These are phyloP conservation scores for Pseudonectria foliicola DNA, from an alignment of 2,329 filamentous ascomycete species.

Conservation along the genomic window DNA sequence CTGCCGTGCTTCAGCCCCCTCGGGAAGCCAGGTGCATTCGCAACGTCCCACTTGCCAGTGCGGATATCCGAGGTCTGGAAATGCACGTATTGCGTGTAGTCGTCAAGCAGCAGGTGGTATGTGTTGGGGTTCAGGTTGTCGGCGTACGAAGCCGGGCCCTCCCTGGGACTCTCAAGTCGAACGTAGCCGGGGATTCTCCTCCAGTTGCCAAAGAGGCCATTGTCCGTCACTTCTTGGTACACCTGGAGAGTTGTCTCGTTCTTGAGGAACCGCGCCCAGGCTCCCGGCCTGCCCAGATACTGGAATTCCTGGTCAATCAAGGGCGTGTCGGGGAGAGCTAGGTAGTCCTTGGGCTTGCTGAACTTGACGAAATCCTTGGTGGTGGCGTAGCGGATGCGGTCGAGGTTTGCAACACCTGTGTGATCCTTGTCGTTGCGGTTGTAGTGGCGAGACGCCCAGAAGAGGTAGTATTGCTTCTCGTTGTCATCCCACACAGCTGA, in stretches of 20 bases:
- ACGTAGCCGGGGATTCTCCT: slow-evolving; percentile 31
- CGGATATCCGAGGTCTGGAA: slow-evolving; percentile 35
- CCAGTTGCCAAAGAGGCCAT: slow-evolving; percentile 42
- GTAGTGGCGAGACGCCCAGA: slow-evolving; percentile 42
- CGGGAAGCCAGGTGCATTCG: slow-evolving; percentile 31
- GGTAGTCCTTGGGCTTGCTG: slow-evolving; percentile 36
- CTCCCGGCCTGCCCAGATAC: slow-evolving; percentile 30
- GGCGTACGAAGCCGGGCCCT: slow-evolving; percentile 32
- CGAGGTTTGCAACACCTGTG: slow-evolving; percentile 32
- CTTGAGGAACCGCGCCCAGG: slow-evolving; percentile 43
- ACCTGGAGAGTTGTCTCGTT: slow-evolving; percentile 42
- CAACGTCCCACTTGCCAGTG: slow-evolving; percentile 29
- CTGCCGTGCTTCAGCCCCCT: slow-evolving; percentile 37
- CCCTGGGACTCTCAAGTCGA: slow-evolving; percentile 21
- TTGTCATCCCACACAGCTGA: slow-evolving; percentile 30
- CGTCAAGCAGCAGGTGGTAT: slow-evolving; percentile 37
- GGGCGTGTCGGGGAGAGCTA: slow-evolving; percentile 31
- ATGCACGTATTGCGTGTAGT: slow-evolving; percentile 37
- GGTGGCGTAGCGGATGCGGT: slow-evolving; percentile 41
- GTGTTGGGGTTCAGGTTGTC: slow-evolving; percentile 28
- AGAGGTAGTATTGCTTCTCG: slow-evolving; percentile 36
- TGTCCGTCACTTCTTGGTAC: slow-evolving; percentile 37
- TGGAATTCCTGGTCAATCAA: slow-evolving; percentile 45
- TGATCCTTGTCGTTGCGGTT: slow-evolving; percentile 35
- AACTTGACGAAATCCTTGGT: slow-evolving; percentile 45